phyloP scores from a whole-genome alignment of 306 rosid species.

The Cotoneaster glaucophyllus region DNA sequence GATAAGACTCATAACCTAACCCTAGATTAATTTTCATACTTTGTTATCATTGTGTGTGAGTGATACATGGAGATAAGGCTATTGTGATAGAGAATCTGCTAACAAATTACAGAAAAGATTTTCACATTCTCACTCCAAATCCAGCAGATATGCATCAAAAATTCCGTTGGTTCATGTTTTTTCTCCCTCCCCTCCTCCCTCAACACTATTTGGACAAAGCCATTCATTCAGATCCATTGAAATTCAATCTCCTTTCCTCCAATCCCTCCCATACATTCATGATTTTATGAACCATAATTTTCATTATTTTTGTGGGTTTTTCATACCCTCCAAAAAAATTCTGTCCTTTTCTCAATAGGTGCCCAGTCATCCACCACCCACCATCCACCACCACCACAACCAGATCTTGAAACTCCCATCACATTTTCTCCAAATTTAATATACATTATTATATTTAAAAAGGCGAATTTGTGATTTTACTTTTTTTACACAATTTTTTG shows the following conservation, averaged over 20 bases:
- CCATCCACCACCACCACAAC: constrained; percentile 11
- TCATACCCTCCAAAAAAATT: neutral
- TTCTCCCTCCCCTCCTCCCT: neutral
- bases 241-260: constrained; percentile 52
- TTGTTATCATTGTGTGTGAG: neutral
- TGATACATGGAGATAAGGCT: constrained; percentile 29
- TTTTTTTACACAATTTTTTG: no score
- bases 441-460: neutral
- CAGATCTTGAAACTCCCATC: constrained; percentile 29
- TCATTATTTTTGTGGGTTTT: constrained; percentile 2
- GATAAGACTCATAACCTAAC: neutral
- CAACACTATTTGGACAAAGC: neutral
- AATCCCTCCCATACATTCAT: constrained; percentile 61
- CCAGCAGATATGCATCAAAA: neutral
- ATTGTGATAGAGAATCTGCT: constrained; percentile 50
- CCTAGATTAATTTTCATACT: neutral
- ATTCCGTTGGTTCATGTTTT: neutral
- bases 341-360: constrained; percentile 56
- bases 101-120: constrained; percentile 3
- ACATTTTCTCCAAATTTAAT: constrained; percentile 5
- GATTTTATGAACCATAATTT: constrained; percentile 5
- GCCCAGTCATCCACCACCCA: constrained; percentile 52
- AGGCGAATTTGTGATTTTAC: no score
- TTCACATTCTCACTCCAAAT: neutral
- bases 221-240: constrained; percentile 42